Percentiles rank a stretch among this genome's conserved stretches.
These are phyloP conservation scores for Aspergillus amoenus DNA, from an alignment of 2,329 filamentous ascomycete genomes.

Conservation along the genomic window DNA sequence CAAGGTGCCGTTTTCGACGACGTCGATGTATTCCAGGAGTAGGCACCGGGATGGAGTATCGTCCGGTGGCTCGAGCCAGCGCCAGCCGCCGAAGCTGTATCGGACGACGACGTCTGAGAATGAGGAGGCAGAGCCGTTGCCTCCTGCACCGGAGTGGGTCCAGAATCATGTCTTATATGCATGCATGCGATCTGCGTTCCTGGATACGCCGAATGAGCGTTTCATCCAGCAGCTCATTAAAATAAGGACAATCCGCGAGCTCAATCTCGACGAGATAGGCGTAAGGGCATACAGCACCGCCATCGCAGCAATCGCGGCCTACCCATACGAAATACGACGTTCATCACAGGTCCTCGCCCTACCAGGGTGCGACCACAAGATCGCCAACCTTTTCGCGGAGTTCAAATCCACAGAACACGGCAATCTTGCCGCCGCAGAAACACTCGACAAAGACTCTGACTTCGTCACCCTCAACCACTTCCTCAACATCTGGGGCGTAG, in stretches of 20 bases:
- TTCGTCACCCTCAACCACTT: slow-evolving; percentile 68
- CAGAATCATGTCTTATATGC: slow-evolving; percentile 66
- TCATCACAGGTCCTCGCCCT: slow-evolving; percentile 52
- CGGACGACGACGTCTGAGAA: slow-evolving; percentile 77
- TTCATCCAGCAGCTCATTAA: slow-evolving; percentile 75
- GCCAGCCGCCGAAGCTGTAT: slow-evolving; percentile 51
- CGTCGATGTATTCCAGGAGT: neutral
- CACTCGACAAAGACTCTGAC: slow-evolving; percentile 63
- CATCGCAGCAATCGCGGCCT: slow-evolving; percentile 80
- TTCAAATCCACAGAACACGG: slow-evolving; percentile 62
- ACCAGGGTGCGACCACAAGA: slow-evolving; percentile 79
- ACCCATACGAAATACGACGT: slow-evolving; percentile 60
- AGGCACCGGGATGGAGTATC: slow-evolving; percentile 21
- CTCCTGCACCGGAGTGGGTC: slow-evolving; percentile 69
- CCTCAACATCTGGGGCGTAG: slow-evolving; percentile 90
- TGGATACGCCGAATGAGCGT: slow-evolving; percentile 66
- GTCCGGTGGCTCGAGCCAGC: slow-evolving; percentile 17
- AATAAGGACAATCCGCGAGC: slow-evolving; percentile 68
- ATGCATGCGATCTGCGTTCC: slow-evolving; percentile 74
- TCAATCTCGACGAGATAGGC: slow-evolving; percentile 75
- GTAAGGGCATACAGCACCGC: slow-evolving; percentile 83
- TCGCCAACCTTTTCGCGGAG: slow-evolving; percentile 74
- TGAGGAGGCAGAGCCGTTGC: slow-evolving; percentile 59
- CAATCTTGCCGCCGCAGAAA: slow-evolving; percentile 61
- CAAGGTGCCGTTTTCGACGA: slow-evolving; percentile 9